Base-by-base conservation (phyloP, 768 basidiomycete genomes). In the Gelatoporia subvermispora region DNA sequence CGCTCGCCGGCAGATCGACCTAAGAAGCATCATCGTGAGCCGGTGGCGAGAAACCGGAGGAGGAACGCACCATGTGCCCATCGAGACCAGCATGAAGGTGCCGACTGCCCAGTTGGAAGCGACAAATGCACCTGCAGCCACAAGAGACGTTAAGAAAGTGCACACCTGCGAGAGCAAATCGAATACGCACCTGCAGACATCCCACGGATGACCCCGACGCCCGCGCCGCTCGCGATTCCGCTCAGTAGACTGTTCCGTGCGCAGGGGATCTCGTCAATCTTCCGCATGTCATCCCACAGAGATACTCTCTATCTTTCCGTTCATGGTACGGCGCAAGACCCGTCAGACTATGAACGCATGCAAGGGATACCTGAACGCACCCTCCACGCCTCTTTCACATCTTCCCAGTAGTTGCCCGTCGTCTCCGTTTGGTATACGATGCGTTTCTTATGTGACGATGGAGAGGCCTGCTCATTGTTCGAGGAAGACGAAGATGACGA, bases 61-160 rank as follows among this genome's bases (percentile, higher is more conserved):
- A 41, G 22, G 23, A 11, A 72, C 81, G 51, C 53, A 89, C 88
- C 84, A 90, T 20, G 84, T 81, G 40, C 80, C 81, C 2, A 82
- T 46, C 3, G 88, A 84, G 35, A 90, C 72, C 18, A 82, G 52
- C 53, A 79, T 67, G 58, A 88, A 92, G 2, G 88, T 82, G 5
- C 79, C 85, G 17, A 88, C 73, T 13, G 84, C 87, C 89, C 89
- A 92, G 61, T 88, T 80, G 2, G 78, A 83, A 34, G 86, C 88
- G 35, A 79, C 72, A 49, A 85, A 72, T 1, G 81, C 74, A 25
- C 72, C 88, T 86, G 50, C 22, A 49, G 22, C 22, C 3, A 25
- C 24, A 8, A 22, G 4, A 20, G 42, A n/a, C 8, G 15, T 11
- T 15, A 24, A 43, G 42, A 3, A 9, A 9, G 7, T 7, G 42